These are phyloP conservation scores for Acanthamoeba castellanii DNA, from an alignment of 208 protist genomes.

Conservation along the genomic window DNA sequence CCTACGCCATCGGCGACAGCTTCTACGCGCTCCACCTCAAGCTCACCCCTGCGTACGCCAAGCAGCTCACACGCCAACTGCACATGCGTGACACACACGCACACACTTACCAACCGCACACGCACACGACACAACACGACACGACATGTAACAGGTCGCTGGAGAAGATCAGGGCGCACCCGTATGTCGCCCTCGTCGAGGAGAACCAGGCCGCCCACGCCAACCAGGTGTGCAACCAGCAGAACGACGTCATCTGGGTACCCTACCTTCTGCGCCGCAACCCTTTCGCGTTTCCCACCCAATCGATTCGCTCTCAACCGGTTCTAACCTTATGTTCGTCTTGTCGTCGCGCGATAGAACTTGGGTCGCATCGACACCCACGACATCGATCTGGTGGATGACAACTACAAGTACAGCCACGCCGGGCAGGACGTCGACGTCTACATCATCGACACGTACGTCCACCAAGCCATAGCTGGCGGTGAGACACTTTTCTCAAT, in stretches of 20 bases:
- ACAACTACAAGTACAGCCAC: conserved; percentile 38
- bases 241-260: conserved; percentile 75
- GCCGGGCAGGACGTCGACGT: conserved; percentile 57
- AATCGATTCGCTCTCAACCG: neutral
- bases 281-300: too few species aligned
- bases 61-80: too few species aligned
- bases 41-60: neutral
- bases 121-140: neutral
- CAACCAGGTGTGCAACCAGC: conserved; percentile 17
- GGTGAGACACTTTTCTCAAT: neutral
- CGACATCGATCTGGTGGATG: conserved; percentile 65
- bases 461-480: neutral
- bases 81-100: too few species aligned
- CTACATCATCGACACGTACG: conserved; percentile 78
- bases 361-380: conserved; percentile 53
- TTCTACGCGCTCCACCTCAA: conserved; percentile 39
- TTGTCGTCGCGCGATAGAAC: neutral
- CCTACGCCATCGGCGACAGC: neutral
- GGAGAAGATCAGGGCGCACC: conserved; percentile 22
- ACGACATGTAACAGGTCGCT: neutral
- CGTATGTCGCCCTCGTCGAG: conserved; percentile 11
- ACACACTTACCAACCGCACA: neutral
- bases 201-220: conserved; percentile 48
- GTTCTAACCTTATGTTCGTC: neutral
- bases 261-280: too few species aligned